These are phyloP conservation scores for Quercus tomentella DNA, from an alignment of 331 rosid species.

Conservation along the genomic window DNA sequence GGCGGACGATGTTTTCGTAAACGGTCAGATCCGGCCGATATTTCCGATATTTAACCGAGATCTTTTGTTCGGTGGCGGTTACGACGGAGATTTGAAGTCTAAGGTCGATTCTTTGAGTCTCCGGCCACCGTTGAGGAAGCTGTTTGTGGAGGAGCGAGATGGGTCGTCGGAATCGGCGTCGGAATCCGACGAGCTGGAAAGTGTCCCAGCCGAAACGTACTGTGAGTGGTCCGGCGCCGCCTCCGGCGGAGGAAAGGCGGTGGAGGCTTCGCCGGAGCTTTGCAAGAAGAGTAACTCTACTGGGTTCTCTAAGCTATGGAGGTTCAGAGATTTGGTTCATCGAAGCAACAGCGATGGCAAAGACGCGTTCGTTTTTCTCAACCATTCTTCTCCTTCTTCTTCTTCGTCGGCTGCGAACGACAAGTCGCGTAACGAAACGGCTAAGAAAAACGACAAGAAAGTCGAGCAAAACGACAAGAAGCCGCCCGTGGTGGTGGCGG, in stretches of 20 bases:
- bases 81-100: conserved; percentile 16
- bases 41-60: conserved; percentile 59
- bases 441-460: neutral
- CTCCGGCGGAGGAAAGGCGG: conserved; percentile 4
- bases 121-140: conserved; percentile 47
- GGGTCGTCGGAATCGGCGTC: conserved; percentile 14
- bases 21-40: conserved; percentile 72
- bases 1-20: conserved; percentile 62
- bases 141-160: conserved; percentile 38
- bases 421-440: conserved; percentile 14
- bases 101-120: neutral
- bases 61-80: conserved; percentile 37
- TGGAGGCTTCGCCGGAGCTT: conserved; percentile 33
- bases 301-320: conserved; percentile 74
- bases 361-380: conserved; percentile 69
- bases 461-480: too few relatives aligned
- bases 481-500: neutral
- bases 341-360: conserved; percentile 86
- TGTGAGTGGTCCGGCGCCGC: conserved; percentile 56
- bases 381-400: conserved; percentile 8
- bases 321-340: conserved; percentile 48
- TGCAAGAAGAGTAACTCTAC: conserved; percentile 76
- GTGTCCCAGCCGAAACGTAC: conserved; percentile 42
- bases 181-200: conserved; percentile 19
- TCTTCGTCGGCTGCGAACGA: neutral